A percentile compares a stretch with the other conserved stretches of the same genome.
phyloP scores from a whole-genome alignment of 2,329 filamentous ascomycete genomes.

The Pseudocercospora fuligena region DNA sequence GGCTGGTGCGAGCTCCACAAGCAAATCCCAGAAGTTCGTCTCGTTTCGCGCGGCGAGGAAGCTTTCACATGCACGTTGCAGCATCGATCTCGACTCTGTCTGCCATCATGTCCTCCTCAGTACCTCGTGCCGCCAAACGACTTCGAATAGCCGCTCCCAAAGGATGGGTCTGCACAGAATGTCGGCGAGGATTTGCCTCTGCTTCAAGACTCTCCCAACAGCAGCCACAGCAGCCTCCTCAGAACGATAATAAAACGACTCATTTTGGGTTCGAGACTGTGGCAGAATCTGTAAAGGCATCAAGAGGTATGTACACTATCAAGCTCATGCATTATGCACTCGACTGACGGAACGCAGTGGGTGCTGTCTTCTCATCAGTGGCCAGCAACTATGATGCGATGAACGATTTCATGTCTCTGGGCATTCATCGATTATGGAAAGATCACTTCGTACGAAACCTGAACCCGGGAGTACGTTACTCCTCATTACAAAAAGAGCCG shows the following conservation, averaged over 20 bases:
- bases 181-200: constrained; percentile 32
- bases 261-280: constrained; percentile 92
- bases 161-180: constrained; percentile 31
- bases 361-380: constrained; percentile 91
- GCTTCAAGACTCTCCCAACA: constrained; percentile 14
- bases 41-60: not conserved
- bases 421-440: constrained; percentile 96
- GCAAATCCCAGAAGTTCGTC: not conserved
- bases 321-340: not conserved
- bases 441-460: constrained; percentile 93
- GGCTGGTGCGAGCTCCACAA: not conserved
- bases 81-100: constrained; percentile 4
- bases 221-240: constrained; percentile 36
- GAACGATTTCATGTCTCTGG: constrained; percentile 99
- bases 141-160: constrained; percentile 32
- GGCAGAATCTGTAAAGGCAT: constrained; percentile 77
- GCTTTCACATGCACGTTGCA: constrained; percentile 1
- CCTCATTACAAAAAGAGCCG: constrained; percentile 39
- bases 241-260: constrained; percentile 66
- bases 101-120: constrained; percentile 31
- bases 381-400: constrained; percentile 94
- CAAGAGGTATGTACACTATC: constrained; percentile 55
- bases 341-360: constrained; percentile 58
- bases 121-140: constrained; percentile 40
- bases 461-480: constrained; percentile 72